Evolutionary conservation across 2,329 filamentous ascomycete genomes (phyloP).

Genomic region (Ophiostoma sp.): DNA sequence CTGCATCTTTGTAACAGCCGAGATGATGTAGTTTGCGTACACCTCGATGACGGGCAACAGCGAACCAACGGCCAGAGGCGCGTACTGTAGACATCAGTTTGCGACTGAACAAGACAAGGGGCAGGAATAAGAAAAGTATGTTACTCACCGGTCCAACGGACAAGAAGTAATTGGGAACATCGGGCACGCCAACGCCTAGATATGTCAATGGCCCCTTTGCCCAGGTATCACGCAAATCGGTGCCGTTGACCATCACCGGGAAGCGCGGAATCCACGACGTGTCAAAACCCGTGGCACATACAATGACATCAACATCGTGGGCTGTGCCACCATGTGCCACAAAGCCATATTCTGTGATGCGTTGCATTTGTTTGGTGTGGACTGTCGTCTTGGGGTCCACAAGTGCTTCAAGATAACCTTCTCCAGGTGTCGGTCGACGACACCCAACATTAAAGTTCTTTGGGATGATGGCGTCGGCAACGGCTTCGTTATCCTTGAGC

Average conservation of each 20-base stretch:
- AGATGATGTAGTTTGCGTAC: conserved; percentile 5
- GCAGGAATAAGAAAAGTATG: neutral
- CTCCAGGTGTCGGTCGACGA: conserved; percentile 44
- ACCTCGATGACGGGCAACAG: conserved; percentile 16
- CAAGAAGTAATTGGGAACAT: conserved; percentile 25
- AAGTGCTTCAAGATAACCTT: conserved; percentile 45
- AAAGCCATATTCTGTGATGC: conserved; percentile 39
- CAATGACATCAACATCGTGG: conserved; percentile 33
- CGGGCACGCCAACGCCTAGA: conserved; percentile 35
- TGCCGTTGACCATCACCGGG: conserved; percentile 11
- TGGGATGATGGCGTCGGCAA: conserved; percentile 45
- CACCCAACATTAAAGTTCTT: conserved; percentile 47
- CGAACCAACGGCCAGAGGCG: conserved; percentile 9
- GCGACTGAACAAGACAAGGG: neutral
- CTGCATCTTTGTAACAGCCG: neutral
- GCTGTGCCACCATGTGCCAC: conserved; percentile 35
- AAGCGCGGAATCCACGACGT: conserved; percentile 39
- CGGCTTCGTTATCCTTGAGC: conserved; percentile 36
- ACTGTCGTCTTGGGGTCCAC: conserved; percentile 45
- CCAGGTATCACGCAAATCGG: conserved; percentile 28
- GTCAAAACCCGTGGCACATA: conserved; percentile 44
- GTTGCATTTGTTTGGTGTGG: conserved; percentile 42
- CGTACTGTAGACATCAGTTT: neutral
- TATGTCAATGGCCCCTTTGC: conserved; percentile 42
- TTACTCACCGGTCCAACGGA: neutral